phyloP scores from a whole-genome alignment of 2,329 filamentous ascomycete species.

The Cladosporium sp. region DNA sequence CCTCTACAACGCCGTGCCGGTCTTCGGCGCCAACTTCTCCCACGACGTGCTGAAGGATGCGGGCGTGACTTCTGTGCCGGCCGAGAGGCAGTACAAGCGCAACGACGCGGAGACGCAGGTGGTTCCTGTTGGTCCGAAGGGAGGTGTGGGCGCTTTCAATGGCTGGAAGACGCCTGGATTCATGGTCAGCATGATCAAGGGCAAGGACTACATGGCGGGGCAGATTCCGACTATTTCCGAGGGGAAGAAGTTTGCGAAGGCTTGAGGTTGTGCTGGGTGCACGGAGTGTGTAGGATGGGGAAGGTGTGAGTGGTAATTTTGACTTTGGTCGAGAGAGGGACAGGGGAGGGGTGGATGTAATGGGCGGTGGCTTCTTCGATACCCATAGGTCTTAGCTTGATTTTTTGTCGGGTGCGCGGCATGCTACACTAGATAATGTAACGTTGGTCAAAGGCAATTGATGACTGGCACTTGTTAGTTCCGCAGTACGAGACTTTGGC shows the following conservation, averaged over 20 bases:
- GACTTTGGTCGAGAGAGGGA: too few species aligned
- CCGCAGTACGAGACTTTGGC: too few species aligned
- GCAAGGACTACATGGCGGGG: conserved; percentile 31
- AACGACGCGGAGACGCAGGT: conserved; percentile 29
- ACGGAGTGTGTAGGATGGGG: neutral
- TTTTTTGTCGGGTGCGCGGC: neutral
- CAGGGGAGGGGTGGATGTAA: neutral
- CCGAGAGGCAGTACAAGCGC: conserved; percentile 24
- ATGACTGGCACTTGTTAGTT: too few species aligned
- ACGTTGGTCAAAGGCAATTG: too few species aligned
- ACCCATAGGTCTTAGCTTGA: conserved; percentile 1
- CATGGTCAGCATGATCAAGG: conserved; percentile 30
- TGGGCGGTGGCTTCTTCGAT: neutral
- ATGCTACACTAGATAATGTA: too few species aligned
- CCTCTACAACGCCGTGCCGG: conserved; percentile 35
- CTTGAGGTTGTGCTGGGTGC: conserved; percentile 11
- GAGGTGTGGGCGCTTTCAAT: conserved; percentile 33
- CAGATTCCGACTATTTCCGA: conserved; percentile 22
- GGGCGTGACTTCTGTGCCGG: conserved; percentile 16
- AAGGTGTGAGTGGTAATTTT: too few species aligned
- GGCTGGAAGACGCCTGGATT: conserved; percentile 30
- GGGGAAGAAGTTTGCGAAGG: conserved; percentile 25
- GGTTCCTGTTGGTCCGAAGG: conserved; percentile 25
- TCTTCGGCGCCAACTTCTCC: conserved; percentile 40
- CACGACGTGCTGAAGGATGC: conserved; percentile 38